Evolutionary conservation across 2,329 filamentous ascomycete genomes (phyloP).

Genomic region (Bertia moriformis): DNA sequence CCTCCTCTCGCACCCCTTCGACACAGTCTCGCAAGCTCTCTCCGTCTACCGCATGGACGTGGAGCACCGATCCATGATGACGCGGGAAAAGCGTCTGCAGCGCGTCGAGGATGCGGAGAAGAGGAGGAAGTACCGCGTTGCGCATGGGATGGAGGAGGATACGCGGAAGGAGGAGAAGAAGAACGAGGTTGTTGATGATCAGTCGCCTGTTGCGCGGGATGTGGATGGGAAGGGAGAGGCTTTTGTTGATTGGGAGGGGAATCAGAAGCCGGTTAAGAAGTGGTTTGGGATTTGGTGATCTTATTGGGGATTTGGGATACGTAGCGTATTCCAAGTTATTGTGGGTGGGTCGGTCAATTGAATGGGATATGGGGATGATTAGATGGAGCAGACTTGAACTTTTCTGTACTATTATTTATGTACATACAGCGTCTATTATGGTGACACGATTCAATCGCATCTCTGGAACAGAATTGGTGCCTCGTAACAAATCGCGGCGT

Average conservation of each 20-base stretch:
- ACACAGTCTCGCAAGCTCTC: neutral
- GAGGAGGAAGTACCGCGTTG: neutral
- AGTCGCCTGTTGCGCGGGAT: neutral
- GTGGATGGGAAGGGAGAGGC: neutral
- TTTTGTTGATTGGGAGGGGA: neutral
- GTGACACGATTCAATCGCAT: too few relatives aligned
- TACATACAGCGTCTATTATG: too few relatives aligned
- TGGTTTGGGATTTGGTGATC: conserved; percentile 1
- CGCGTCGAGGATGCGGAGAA: conserved; percentile 1
- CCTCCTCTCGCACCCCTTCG: neutral
- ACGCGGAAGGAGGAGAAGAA: neutral
- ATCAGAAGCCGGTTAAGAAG: conserved; percentile 1
- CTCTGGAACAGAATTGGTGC: too few relatives aligned
- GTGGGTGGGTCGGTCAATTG: too few relatives aligned
- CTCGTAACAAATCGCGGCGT: too few relatives aligned
- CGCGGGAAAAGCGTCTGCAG: neutral
- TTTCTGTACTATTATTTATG: too few relatives aligned
- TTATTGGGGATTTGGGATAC: too few relatives aligned
- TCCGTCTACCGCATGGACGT: neutral
- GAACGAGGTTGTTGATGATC: neutral
- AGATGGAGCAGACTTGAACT: too few relatives aligned
- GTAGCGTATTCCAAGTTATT: too few relatives aligned
- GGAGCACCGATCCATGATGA: neutral
- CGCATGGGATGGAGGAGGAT: neutral
- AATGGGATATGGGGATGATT: too few relatives aligned